Percentiles rank a stretch among this genome's conserved stretches.
phyloP scores from a whole-genome alignment of 2,329 filamentous ascomycete genomes.

The Colletotrichum orbiculare region DNA sequence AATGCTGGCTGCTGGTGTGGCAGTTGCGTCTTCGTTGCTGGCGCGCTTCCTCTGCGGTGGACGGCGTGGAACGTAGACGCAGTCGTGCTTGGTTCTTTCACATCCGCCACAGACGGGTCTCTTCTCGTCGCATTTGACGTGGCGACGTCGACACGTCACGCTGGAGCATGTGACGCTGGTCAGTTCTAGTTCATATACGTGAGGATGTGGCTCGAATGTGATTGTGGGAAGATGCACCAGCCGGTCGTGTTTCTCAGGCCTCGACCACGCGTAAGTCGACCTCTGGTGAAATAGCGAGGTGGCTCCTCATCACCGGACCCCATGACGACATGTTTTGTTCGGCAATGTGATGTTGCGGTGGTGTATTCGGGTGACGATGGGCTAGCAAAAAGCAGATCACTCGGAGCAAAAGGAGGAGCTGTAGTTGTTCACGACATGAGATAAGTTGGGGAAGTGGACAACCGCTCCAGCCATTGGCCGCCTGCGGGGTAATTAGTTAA shows the following conservation, averaged over 20 bases:
- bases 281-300: slow-evolving; percentile 21
- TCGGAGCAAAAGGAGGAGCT: no score
- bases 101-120: slow-evolving; percentile 40
- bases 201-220: background rate
- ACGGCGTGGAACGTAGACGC: slow-evolving; percentile 9
- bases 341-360: no score
- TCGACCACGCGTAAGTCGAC: slow-evolving; percentile 26
- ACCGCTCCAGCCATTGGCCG: no score
- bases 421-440: no score
- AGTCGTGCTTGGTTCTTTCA: slow-evolving; percentile 17
- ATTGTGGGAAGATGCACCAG: slow-evolving; percentile 9
- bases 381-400: background rate
- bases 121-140: slow-evolving; percentile 42
- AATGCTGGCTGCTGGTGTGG: background rate
- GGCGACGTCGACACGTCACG: slow-evolving; percentile 34
- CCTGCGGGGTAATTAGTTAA: no score
- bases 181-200: background rate
- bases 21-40: background rate
- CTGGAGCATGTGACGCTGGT: slow-evolving; percentile 1
- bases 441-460: no score
- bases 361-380: background rate
- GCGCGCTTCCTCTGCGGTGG: slow-evolving; percentile 15
- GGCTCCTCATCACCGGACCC: background rate
- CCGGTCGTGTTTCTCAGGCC: slow-evolving; percentile 35
- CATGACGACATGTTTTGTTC: background rate